A percentile compares a stretch with the other conserved stretches of the same genome.
phyloP scores from a whole-genome alignment of 805 yeast genomes.

The Cyberlindnera mississippiensis region DNA sequence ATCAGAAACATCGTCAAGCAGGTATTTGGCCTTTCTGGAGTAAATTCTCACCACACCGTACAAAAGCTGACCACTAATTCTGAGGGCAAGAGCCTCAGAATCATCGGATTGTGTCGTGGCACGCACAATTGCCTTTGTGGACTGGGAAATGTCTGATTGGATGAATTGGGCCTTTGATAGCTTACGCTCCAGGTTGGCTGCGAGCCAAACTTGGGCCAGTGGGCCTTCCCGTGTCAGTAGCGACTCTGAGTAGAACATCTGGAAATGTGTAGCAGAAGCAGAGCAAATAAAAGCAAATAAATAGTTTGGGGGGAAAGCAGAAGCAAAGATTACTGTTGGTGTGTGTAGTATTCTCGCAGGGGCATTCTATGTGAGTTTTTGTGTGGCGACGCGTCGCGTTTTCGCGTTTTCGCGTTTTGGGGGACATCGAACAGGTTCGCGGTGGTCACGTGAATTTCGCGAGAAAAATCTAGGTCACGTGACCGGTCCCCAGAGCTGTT shows the following conservation, averaged over 20 bases:
- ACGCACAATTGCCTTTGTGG: constrained; percentile 60
- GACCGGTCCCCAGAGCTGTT: no score
- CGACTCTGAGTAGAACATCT: constrained; percentile 49
- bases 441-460: neutral
- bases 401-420: constrained; percentile 4
- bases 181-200: constrained; percentile 81
- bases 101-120: constrained; percentile 28
- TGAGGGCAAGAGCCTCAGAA: constrained; percentile 62
- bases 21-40: constrained; percentile 76
- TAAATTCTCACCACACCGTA: constrained; percentile 86
- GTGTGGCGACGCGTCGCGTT: constrained; percentile 2
- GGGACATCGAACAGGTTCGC: neutral
- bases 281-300: no score
- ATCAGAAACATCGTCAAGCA: constrained; percentile 80
- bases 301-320: no score
- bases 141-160: constrained; percentile 64
- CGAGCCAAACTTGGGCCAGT: constrained; percentile 87
- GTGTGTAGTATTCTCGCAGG: no score
- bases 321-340: no score
- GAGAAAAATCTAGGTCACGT: no score
- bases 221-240: constrained; percentile 72
- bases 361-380: no score
- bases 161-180: constrained; percentile 68
- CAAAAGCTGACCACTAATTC: constrained; percentile 81
- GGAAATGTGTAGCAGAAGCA: no score